Evolutionary conservation across 192 early-diverging fungal genomes (phyloP).

Genomic region (Coemansia sp.): DNA sequence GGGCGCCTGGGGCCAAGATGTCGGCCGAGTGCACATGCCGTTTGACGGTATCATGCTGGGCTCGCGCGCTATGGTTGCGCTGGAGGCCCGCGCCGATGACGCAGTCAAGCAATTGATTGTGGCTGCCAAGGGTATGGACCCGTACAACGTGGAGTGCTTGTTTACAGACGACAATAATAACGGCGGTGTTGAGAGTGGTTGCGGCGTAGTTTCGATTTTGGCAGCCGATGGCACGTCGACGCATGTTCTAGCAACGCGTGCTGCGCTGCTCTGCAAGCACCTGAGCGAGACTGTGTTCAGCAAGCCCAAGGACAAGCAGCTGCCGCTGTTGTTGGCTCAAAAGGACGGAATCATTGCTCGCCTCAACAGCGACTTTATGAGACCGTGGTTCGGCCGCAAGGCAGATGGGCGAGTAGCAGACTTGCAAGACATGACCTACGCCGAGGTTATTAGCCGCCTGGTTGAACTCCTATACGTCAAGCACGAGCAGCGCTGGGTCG

Average conservation of each 20-base stretch:
- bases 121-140: conserved; percentile 75
- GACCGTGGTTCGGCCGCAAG: conserved; percentile 94
- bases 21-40: conserved; percentile 85
- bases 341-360: conserved; percentile 85
- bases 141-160: conserved; percentile 79
- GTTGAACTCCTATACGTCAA: conserved; percentile 77
- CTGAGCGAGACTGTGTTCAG: conserved; percentile 83
- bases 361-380: conserved; percentile 89
- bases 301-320: conserved; percentile 84
- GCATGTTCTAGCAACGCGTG: conserved; percentile 93
- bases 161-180: conserved; percentile 80
- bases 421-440: conserved; percentile 92
- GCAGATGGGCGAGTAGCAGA: conserved; percentile 69
- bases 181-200: conserved; percentile 32
- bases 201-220: conserved; percentile 88
- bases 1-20: conserved; percentile 82
- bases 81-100: conserved; percentile 72
- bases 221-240: conserved; percentile 83
- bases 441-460: conserved; percentile 80
- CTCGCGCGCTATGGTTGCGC: conserved; percentile 89
- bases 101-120: conserved; percentile 86
- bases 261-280: conserved; percentile 87
- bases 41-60: conserved; percentile 92
- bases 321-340: conserved; percentile 70
- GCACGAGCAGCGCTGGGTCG: conserved; percentile 80